These are phyloP conservation scores for Sporisorium exsertum DNA, from an alignment of 1,284 basidiomycete genomes.

Conservation along the genomic window DNA sequence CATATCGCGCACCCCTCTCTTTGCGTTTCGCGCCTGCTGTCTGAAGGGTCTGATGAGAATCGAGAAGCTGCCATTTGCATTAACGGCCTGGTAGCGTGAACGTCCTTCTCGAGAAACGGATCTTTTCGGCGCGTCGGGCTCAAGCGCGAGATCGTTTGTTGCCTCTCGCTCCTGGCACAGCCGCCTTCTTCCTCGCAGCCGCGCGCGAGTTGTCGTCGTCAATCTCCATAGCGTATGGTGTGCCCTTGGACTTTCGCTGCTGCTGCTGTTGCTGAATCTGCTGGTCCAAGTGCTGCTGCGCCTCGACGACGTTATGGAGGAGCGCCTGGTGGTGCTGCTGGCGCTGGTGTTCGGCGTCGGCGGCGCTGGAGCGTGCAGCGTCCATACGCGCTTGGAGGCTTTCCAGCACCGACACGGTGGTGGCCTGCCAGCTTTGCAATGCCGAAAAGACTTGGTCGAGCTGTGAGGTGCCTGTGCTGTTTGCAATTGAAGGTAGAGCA, in stretches of 20 bases:
- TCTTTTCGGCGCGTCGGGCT: too few species aligned
- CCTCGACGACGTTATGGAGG: constrained; percentile 23
- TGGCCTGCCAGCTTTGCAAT: constrained; percentile 28
- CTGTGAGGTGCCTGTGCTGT: not conserved
- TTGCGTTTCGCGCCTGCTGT: not conserved
- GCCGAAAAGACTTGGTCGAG: constrained; percentile 15
- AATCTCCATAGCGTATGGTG: constrained; percentile 40
- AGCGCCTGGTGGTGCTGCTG: constrained; percentile 27
- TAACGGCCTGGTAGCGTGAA: too few species aligned
- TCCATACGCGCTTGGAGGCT: constrained; percentile 32
- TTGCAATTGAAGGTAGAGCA: constrained; percentile 2
- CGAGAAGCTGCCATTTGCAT: not conserved
- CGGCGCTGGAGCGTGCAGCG: constrained; percentile 7
- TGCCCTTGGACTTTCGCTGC: constrained; percentile 20
- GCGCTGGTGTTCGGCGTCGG: constrained; percentile 7
- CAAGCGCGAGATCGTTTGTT: constrained; percentile 43
- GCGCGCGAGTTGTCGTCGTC: constrained; percentile 23
- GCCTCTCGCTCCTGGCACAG: constrained; percentile 19
- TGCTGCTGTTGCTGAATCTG: constrained; percentile 37
- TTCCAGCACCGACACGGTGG: constrained; percentile 21
- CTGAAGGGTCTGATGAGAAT: not conserved
- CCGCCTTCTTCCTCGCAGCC: constrained; percentile 24
- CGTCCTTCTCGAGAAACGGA: too few species aligned
- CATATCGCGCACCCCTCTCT: not conserved
- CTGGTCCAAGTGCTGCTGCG: constrained; percentile 32